phyloP scores from a whole-genome alignment of 1,284 basidiomycete genomes.

The Cryptococcus hybrid region DNA sequence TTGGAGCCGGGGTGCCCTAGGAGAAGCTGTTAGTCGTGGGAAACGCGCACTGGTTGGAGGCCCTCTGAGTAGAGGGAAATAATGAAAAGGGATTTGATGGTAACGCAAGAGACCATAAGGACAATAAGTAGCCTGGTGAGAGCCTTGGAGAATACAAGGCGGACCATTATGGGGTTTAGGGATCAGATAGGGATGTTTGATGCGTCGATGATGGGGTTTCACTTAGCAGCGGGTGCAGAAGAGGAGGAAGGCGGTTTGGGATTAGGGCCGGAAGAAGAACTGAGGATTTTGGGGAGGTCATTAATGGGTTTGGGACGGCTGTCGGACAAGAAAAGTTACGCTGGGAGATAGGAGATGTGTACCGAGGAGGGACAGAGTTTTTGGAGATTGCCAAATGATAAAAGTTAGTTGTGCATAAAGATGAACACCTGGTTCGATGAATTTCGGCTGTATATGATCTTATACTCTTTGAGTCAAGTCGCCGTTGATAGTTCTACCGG shows the following conservation, averaged over 20 bases:
- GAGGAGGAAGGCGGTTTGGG: slow-evolving; percentile 16
- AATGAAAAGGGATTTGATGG: slow-evolving; percentile 29
- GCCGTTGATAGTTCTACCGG: too few relatives aligned
- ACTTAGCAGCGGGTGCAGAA: slow-evolving; percentile 30
- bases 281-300: slow-evolving; percentile 30
- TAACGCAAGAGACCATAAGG: slow-evolving; percentile 29
- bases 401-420: too few relatives aligned
- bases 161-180: slow-evolving; percentile 30
- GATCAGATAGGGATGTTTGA: slow-evolving; percentile 40
- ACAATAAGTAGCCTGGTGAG: slow-evolving; percentile 23
- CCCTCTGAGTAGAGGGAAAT: slow-evolving; percentile 31
- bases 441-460: too few relatives aligned
- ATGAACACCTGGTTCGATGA: too few relatives aligned
- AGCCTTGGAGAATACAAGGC: slow-evolving; percentile 27
- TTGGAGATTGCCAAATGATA: too few relatives aligned
- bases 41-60: slow-evolving; percentile 23
- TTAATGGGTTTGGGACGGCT: slow-evolving; percentile 21
- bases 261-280: slow-evolving; percentile 35
- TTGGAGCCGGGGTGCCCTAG: too few relatives aligned
- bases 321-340: slow-evolving; percentile 10
- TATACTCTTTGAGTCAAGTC: too few relatives aligned
- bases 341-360: too few relatives aligned
- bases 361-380: too few relatives aligned
- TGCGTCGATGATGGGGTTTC: slow-evolving; percentile 43
- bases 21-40: too few relatives aligned